Evolutionary conservation across 805 yeast genomes (phyloP).

Genomic region (Metschnikowia noctiluminum): DNA sequence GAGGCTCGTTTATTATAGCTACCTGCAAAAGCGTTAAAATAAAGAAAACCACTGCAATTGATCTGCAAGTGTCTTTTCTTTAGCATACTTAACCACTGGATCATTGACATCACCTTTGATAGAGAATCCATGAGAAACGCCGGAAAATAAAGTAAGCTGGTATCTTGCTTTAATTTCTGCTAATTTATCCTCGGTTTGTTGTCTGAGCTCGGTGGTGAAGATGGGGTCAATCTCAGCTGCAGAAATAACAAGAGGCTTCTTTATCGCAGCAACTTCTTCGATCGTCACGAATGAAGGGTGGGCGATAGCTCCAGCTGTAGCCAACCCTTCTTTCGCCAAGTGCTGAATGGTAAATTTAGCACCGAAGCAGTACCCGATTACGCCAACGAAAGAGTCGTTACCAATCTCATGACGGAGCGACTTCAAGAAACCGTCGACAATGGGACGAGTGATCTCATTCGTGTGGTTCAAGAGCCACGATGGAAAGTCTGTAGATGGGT

Average conservation of each 20-base stretch:
- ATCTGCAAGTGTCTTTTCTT: constrained; percentile 57
- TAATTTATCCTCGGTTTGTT: constrained; percentile 56
- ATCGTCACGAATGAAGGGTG: constrained; percentile 76
- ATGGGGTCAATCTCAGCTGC: constrained; percentile 70
- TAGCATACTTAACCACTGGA: constrained; percentile 58
- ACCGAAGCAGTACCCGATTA: constrained; percentile 82
- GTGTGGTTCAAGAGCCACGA: constrained; percentile 58
- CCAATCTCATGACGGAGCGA: constrained; percentile 39
- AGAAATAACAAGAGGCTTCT: constrained; percentile 62
- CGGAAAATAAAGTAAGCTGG: constrained; percentile 59
- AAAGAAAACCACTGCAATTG: constrained; percentile 28
- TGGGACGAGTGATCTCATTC: constrained; percentile 43
- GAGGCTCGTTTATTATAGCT: too few species aligned
- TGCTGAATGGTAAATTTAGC: constrained; percentile 65
- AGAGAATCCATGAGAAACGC: constrained; percentile 74
- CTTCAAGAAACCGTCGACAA: constrained; percentile 47
- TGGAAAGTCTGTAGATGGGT: constrained; percentile 13
- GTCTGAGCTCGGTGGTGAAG: constrained; percentile 65
- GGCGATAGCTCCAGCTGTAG: constrained; percentile 68
- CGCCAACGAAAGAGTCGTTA: constrained; percentile 48
- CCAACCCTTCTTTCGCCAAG: constrained; percentile 38
- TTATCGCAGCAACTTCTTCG: constrained; percentile 62
- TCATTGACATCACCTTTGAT: constrained; percentile 66
- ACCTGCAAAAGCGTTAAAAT: background rate
- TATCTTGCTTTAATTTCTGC: constrained; percentile 47